Base-by-base conservation (phyloP, 2,329 filamentous ascomycete species). In the Pseudomassariella vexata region DNA sequence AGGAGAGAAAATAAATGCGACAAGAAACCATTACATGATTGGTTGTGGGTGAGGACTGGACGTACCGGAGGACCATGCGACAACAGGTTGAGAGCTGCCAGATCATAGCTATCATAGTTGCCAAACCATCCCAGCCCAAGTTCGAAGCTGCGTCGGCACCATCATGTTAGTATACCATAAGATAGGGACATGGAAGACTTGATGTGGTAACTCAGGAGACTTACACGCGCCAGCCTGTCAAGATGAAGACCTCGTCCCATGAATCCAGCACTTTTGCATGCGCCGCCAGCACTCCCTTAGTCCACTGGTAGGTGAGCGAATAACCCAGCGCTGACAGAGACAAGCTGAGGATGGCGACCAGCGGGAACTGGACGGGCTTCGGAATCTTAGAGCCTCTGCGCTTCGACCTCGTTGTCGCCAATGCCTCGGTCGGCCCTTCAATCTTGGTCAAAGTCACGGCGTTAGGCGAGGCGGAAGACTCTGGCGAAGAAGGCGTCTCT, bases 61-160 rank as follows among this genome's bases (percentile, higher is more conserved):
- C 73, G 60, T 55, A 80, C 75, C 47, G 77, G 75, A 25, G 89
- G 90, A 14, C 82, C 74, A 58, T 87, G 79, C 34, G 82, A 80
- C 24, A 95, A 65, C 39, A 86, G 55, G 37, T 75, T 74, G 50
- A 86, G 63, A 28, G 76, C 70, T 9, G 73, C 73, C 30, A 83
- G 65, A 55, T 86, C 82, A 53, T 77, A 70, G 60, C 82, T 78
- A 56, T 94, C 86, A 53, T 83, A 85, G 41, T 79, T 70, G 25
- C 78, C 66, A 46, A 73, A 74, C 86, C 87, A 95, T 28, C 76
- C 81, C 28, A 89, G 51, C 16, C 67, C 76, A 32, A 94, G 66
- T 54, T 88, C 80, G 28, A 78, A 56, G 54, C 74, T 85, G 70
- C 66, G 73, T n/a, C 21, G 39, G 41, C 35, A 36, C 35, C 30